Evolutionary conservation across 116 monocot species (phyloP), one percentile per base, ranked within the genome.

Genomic region (Dioscorea cayenensis): DNA sequence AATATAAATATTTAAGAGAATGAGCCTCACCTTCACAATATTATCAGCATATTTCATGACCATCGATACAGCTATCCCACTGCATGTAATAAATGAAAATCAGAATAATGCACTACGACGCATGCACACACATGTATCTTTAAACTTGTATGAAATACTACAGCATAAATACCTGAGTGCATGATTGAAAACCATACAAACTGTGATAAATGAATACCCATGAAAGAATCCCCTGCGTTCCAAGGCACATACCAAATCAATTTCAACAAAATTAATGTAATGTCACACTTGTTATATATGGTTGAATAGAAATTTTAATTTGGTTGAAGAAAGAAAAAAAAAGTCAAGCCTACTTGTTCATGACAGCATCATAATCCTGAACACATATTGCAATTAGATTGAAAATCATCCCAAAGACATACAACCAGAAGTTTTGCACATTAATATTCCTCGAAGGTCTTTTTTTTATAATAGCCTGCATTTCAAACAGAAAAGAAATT

Each of bases 21-120:
- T 32, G 32, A 32, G 32, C 32, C 32, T 32, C 32, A 93, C 97
- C 97, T 97, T 97, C 72, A 93, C 97, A 72, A 97, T 97, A 59
- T 97, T 97, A 79, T 97, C 86, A 37, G 90, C 97, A 76, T 86
- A 97, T 77, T 97, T 97, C 88, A 97, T 93, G 4, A 97, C 97
- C 84, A 93, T 86, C 5, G 97, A 97, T 49, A 97, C 97, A 58
- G 97, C 93, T 77, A 97, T 88, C 51, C 97, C 97, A 82, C 97
- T 97, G 90, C 51, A 85, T 14, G 75, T 67, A 82, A 64, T 66
- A 13, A 78, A 73, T 17, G 60, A 32, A 32, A 32, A 32, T 32
- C 2, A 32, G 32, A 32, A 32, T 32, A 32, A 32, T 32, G 32
- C 32, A 32, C 32, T 32, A 32, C 32, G 0, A 32, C 32, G 2